Percentiles rank a stretch among this genome's conserved stretches.
phyloP scores from a whole-genome alignment of 2,329 filamentous ascomycete genomes.

The Aureobasidium namibiae region DNA sequence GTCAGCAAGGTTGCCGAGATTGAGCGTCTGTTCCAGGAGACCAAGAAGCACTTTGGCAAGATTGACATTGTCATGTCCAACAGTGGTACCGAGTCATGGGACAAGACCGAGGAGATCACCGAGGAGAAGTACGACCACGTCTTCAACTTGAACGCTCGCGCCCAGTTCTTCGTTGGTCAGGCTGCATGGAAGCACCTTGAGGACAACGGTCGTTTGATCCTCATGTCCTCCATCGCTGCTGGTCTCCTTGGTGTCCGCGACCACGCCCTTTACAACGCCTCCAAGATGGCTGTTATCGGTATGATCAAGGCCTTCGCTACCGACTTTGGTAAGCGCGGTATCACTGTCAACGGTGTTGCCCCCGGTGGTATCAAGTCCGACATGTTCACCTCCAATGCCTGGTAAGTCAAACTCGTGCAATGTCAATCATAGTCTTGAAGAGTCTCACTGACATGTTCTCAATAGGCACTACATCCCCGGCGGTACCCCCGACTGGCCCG shows the following conservation, averaged over 20 bases:
- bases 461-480: conserved; percentile 39
- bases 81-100: conserved; percentile 57
- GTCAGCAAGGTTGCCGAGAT: conserved; percentile 49
- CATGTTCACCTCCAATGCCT: conserved; percentile 50
- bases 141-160: conserved; percentile 59
- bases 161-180: conserved; percentile 72
- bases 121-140: conserved; percentile 66
- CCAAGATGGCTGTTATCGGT: conserved; percentile 65
- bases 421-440: not conserved
- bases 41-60: conserved; percentile 34
- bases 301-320: conserved; percentile 65
- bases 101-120: conserved; percentile 58
- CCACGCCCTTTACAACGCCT: conserved; percentile 63
- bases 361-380: conserved; percentile 67
- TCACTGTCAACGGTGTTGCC: conserved; percentile 66
- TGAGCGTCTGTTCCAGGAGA: conserved; percentile 45
- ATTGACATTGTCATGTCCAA: conserved; percentile 46
- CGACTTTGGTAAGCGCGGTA: conserved; percentile 58
- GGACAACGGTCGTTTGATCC: conserved; percentile 62
- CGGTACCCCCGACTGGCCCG: conserved; percentile 40
- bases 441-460: not conserved
- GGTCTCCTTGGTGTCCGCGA: conserved; percentile 60
- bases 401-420: conserved; percentile 2
- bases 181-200: conserved; percentile 64
- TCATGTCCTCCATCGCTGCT: conserved; percentile 65